Evolutionary conservation across 2,329 filamentous ascomycete species (phyloP), one percentile per base, ranked within the genome.

Genomic region (Aschersonia sp.): DNA sequence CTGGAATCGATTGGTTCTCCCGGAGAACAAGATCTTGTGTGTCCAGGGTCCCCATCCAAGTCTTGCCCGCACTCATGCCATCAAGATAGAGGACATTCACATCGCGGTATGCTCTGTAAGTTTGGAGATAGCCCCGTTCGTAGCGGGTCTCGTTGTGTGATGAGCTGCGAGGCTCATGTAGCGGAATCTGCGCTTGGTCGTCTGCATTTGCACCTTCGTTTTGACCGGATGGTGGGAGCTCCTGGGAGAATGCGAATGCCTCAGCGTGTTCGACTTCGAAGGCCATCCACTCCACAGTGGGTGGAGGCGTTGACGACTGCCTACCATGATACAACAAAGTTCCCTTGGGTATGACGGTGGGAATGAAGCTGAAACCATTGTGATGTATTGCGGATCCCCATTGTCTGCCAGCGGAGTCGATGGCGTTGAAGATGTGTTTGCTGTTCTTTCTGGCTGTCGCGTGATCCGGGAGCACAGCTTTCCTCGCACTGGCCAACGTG

Each of bases 221-320:
- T 37, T 37, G 35, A 37, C 4, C 35, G 12, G 35, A 9, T 12
- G 8, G 8, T 12, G 8, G 8, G 35, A 37, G 35, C 22, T 39
- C 14, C n/a, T 8, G 2, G 10, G 41, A 47, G 39, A 12, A 22
- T 6, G 82, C 79, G 62, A 88, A 87, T 3, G 68, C 58, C 53
- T 83, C 68, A 0, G 83, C 80, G 61, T 88, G 85, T 55, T 88
- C 83, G 4, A 82, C 73, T 59, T 88, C 84, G 56, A 87, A 88
- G 0, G 85, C 84, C 1, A 88, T 67, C 83, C 84, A 87, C 55
- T 87, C 79, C 4, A 70, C 73, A 0, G 69, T 72, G 2, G 63
- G 60, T 0, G 84, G 70, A 0, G 69, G 65, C 1, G 71, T 60
- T 1, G 65, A 54, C 0, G 56, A 59, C 7, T 53, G 54, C 0